Conservation (phyloP, 768 basidiomycete genomes). For the Dioszegia aurantiaca region DNA sequence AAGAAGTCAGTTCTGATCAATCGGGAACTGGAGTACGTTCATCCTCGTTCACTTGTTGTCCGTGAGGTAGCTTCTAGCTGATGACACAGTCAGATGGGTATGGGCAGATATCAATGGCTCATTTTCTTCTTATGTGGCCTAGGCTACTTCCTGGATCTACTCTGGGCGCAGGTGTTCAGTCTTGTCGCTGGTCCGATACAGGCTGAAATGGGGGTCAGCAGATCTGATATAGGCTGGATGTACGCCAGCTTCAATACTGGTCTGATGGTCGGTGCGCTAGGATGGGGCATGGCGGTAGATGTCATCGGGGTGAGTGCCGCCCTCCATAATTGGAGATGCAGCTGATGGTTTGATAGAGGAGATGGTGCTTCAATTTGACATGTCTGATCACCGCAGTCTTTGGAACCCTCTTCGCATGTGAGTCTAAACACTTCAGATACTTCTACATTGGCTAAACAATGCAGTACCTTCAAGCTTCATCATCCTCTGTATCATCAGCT, state of each 20-base stretch:
- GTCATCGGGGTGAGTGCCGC: constrained; percentile 39
- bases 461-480: constrained; percentile 13
- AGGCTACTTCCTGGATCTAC: constrained; percentile 52
- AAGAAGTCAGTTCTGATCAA: constrained; percentile 48
- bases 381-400: constrained; percentile 52
- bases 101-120: constrained; percentile 50
- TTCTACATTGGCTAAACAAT: neutral
- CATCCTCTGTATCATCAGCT: constrained; percentile 23
- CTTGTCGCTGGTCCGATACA: constrained; percentile 36
- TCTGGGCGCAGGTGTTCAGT: constrained; percentile 51
- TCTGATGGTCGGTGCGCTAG: constrained; percentile 46
- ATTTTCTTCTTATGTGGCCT: constrained; percentile 53
- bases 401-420: constrained; percentile 41
- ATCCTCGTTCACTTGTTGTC: neutral
- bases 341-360: neutral
- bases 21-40: constrained; percentile 45
- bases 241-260: constrained; percentile 49
- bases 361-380: constrained; percentile 54
- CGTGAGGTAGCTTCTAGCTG: neutral
- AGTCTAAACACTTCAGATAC: neutral
- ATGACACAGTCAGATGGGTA: constrained; percentile 28
- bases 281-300: constrained; percentile 51
- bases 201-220: constrained; percentile 45
- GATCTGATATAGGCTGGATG: constrained; percentile 27
- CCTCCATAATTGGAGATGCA: constrained; percentile 11